phyloP scores from a whole-genome alignment of 345 rosid genomes.

The Passiflora organensis region DNA sequence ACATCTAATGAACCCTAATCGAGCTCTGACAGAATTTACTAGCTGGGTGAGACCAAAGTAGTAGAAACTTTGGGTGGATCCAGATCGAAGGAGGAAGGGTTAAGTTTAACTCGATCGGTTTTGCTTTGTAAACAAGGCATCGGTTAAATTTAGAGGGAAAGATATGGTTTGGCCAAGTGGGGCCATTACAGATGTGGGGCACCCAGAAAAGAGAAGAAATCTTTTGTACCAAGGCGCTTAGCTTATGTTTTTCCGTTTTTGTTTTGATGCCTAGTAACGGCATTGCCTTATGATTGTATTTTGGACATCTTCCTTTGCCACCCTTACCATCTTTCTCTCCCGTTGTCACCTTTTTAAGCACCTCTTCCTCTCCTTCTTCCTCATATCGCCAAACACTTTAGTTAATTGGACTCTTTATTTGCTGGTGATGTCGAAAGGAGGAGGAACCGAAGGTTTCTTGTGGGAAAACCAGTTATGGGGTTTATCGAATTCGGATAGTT shows the following conservation, averaged over 20 bases:
- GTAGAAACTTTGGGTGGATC: too few relatives aligned
- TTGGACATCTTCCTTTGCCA: slow-evolving; percentile 17
- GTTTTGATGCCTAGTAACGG: slow-evolving; percentile 52
- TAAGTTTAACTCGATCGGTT: too few relatives aligned
- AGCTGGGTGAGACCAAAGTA: too few relatives aligned
- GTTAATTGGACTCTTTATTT: neutral
- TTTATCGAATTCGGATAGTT: slow-evolving; percentile 34
- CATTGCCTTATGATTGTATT: slow-evolving; percentile 55
- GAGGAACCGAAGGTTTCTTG: slow-evolving; percentile 9
- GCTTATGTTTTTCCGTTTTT: slow-evolving; percentile 29
- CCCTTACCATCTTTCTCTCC: slow-evolving; percentile 12
- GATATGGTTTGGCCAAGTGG: neutral
- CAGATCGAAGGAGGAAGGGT: too few relatives aligned
- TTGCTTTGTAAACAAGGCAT: too few relatives aligned
- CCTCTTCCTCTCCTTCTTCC: slow-evolving; percentile 6
- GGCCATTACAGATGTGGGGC: neutral
- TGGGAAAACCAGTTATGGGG: slow-evolving; percentile 37
- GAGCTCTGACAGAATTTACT: too few relatives aligned
- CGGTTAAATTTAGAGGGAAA: neutral
- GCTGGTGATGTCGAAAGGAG: slow-evolving; percentile 18
- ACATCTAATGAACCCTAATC: too few relatives aligned
- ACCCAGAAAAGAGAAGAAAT: neutral
- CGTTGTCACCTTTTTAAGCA: slow-evolving; percentile 20
- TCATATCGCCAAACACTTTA: neutral
- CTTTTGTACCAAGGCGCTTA: slow-evolving; percentile 5